Percentiles rank a stretch among this genome's conserved stretches.
Evolutionary conservation across 805 yeast genomes (phyloP).

Genomic region (Saturnispora zaruensis): DNA sequence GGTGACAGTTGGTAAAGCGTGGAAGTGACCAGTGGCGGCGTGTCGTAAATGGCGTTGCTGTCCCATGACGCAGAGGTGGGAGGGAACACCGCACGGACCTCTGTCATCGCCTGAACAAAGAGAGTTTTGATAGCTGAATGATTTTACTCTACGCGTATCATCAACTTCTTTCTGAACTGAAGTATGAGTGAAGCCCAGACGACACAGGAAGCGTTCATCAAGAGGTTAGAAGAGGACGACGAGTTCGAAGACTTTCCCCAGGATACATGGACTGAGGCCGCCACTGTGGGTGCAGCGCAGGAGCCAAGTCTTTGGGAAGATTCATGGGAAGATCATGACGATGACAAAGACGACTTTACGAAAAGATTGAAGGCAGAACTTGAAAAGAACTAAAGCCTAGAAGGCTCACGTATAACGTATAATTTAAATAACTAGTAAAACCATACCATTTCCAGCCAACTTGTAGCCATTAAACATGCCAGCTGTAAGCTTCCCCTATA

Average conservation of each 20-base stretch:
- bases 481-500: background rate
- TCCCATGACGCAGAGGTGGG: background rate
- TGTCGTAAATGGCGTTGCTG: conserved; percentile 15
- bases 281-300: conserved; percentile 43
- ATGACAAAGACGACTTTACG: conserved; percentile 75
- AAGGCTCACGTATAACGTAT: background rate
- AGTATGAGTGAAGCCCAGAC: background rate
- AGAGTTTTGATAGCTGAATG: background rate
- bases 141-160: background rate
- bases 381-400: background rate
- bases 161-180: background rate
- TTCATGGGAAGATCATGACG: conserved; percentile 96
- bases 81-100: background rate
- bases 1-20: conserved; percentile 43
- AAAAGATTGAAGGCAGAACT: conserved; percentile 49
- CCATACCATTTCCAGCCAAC: background rate
- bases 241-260: conserved; percentile 96
- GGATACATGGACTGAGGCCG: conserved; percentile 67
- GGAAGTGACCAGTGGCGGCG: conserved; percentile 37
- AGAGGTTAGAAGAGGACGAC: conserved; percentile 88
- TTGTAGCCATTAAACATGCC: background rate
- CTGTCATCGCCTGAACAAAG: background rate
- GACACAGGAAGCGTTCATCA: conserved; percentile 32
- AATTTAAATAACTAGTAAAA: background rate
- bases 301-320: conserved; percentile 82